phyloP scores from a whole-genome alignment of 2,329 filamentous ascomycete species.

The Trichoderma hamatum region DNA sequence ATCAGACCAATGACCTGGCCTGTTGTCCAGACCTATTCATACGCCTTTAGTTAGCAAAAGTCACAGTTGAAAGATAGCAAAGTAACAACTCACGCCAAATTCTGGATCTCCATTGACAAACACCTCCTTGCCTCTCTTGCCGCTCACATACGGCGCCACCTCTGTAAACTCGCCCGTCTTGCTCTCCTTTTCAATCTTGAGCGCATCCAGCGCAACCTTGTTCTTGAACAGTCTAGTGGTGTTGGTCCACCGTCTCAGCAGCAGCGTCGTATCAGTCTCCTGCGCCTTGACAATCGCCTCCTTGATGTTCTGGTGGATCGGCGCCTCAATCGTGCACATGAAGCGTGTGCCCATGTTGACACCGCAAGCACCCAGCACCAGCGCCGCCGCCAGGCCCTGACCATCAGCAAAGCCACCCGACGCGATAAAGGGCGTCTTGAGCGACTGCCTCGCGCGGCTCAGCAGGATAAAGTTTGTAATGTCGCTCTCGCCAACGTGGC shows the following conservation, averaged over 20 bases:
- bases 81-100: constrained; percentile 71
- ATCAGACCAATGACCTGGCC: constrained; percentile 93
- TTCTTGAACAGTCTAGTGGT: constrained; percentile 88
- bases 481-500: constrained; percentile 82
- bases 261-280: constrained; percentile 88
- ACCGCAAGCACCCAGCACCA: constrained; percentile 87
- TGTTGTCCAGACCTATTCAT: constrained; percentile 83
- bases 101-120: constrained; percentile 91
- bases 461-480: constrained; percentile 91
- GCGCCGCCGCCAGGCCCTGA: constrained; percentile 85
- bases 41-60: background rate
- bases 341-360: constrained; percentile 99
- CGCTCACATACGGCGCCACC: constrained; percentile 83
- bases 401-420: constrained; percentile 96
- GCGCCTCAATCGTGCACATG: constrained; percentile 93
- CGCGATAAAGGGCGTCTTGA: constrained; percentile 90
- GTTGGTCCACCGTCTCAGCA: constrained; percentile 90
- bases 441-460: constrained; percentile 78
- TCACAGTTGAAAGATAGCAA: background rate
- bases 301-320: constrained; percentile 93
- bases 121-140: constrained; percentile 86
- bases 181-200: constrained; percentile 82
- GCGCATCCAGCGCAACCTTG: constrained; percentile 78
- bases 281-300: constrained; percentile 83
- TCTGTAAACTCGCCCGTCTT: constrained; percentile 85